Evolutionary conservation across 805 yeast genomes (phyloP), one percentile per base, ranked within the genome.

Genomic region (Metschnikowia peoriensis): DNA sequence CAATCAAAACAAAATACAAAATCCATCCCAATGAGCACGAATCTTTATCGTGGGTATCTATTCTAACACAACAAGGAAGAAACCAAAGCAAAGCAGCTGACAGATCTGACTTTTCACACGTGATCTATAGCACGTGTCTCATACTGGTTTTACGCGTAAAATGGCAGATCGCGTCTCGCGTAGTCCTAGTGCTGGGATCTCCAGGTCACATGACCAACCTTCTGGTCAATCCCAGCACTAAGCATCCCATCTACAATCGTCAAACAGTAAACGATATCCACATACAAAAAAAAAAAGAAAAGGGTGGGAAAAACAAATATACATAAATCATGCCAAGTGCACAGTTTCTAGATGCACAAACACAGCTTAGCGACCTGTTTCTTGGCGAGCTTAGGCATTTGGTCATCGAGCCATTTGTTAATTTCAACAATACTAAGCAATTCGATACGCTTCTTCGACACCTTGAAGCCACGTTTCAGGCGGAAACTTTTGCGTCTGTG

Each of bases 361-460:
- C 61, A 27, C 53, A 49, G 34, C 54, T 64, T 17, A 49, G 60
- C 2, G 66, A 67, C 41, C 62, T 47, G 59, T 51, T 64, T 28
- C 50, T 67, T 7, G 65, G 64, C 7, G 70, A 66, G 41, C 52
- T 62, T 17, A 38, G 46, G 14, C 55, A 48, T 7, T 49, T 52
- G 47, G 38, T 45, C 12, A 28, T 53, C 27, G 45, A 48, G n/a
- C 47, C 48, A 7, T 32, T 53, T 22, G 54, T 62, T 43, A 66
- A 70, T 46, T 57, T 71, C 50, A 63, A 64, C 52, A 67, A 66
- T 46, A 54, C 63, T 14, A 53, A 61, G 29, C 69, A 66, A 48
- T 57, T 71, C 48, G 72, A 71, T 49, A 60, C 59, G 35, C 56
- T 71, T 34, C 60, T 71, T 29, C 55, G 54, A 15, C 65, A 63